Base-by-base conservation (phyloP, 306 rosid species). In the Gastrolobium villosum region DNA sequence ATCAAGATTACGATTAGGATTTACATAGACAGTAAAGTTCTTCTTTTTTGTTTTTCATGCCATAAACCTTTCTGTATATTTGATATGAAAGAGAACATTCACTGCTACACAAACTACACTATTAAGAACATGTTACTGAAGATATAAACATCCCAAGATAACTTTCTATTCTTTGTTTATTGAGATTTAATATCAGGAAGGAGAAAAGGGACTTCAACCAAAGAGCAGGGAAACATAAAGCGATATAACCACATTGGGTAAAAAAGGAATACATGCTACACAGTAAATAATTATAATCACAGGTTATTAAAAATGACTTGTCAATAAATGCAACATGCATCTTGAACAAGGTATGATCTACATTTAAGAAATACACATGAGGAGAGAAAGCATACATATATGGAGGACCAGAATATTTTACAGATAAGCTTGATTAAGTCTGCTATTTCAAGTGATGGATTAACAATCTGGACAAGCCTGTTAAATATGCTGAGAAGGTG, bases 361-460 rank as follows among this genome's bases (percentile, higher is more conserved):
- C 64, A 41, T 44, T 70, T 20, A 72, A 61, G 65, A 52, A 55
- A 75, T 35, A 70, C 5, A 55, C 7, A 32, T 2, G 41, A 67
- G 45, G 67, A 49, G 64, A 40, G 40, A 69, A 28, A 37, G 65
- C 98, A 0, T 88, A 96, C 98, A 86, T 96, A 96, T 20, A 20
- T 20, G 26, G 26, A 20, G 26, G 26, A 20, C 99, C 99, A 95
- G 83, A 95, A 95, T 79, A 95, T 95, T 93, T 95, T 95, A 82
- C 99, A 96, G 83, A 93, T 96, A 79, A 93, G 92, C 89, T 96
- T 93, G 89, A 96, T 96, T 57, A 91, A 83, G 63, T 96, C 99
- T 40, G 98, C 97, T 54, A 96, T 86, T 85, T 96, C 99, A 70
- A 91, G 84, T 63, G 97, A 77, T 60, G 98, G 97, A 81, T 89